These are phyloP conservation scores for Pochonia chlamydosporia DNA, from an alignment of 2,329 filamentous ascomycete species.

Conservation along the genomic window DNA sequence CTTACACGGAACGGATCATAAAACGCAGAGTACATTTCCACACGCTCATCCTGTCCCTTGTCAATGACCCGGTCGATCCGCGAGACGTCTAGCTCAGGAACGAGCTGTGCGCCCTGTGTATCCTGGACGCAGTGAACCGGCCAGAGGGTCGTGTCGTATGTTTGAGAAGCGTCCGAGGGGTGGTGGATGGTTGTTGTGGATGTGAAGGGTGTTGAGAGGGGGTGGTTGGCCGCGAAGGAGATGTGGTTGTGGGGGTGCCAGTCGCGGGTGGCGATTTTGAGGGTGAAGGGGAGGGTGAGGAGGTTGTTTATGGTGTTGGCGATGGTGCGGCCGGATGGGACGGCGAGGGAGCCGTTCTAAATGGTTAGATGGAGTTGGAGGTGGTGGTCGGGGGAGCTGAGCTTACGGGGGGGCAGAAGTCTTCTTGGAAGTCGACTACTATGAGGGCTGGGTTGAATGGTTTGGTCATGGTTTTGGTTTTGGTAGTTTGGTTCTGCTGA, in stretches of 20 bases:
- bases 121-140: constrained; percentile 81
- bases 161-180: constrained; percentile 56
- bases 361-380: not conserved
- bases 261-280: constrained; percentile 86
- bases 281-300: constrained; percentile 61
- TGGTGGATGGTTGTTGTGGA: constrained; percentile 61
- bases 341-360: constrained; percentile 78
- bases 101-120: constrained; percentile 65
- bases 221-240: constrained; percentile 82
- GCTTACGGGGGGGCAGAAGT: constrained; percentile 83
- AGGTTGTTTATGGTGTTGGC: constrained; percentile 68
- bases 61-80: constrained; percentile 62
- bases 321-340: constrained; percentile 67
- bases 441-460: constrained; percentile 50
- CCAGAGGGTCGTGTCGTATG: constrained; percentile 70
- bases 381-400: not conserved
- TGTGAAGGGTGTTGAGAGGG: constrained; percentile 59
- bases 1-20: constrained; percentile 67
- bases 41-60: constrained; percentile 67
- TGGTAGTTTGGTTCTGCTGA: not conserved
- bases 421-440: constrained; percentile 86
- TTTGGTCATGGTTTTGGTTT: constrained; percentile 5
- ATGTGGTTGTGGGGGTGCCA: constrained; percentile 79
- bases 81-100: constrained; percentile 60
- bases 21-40: constrained; percentile 96